phyloP scores from a whole-genome alignment of 202 grass and related monocot genomes.

The Musa balbisiana region DNA sequence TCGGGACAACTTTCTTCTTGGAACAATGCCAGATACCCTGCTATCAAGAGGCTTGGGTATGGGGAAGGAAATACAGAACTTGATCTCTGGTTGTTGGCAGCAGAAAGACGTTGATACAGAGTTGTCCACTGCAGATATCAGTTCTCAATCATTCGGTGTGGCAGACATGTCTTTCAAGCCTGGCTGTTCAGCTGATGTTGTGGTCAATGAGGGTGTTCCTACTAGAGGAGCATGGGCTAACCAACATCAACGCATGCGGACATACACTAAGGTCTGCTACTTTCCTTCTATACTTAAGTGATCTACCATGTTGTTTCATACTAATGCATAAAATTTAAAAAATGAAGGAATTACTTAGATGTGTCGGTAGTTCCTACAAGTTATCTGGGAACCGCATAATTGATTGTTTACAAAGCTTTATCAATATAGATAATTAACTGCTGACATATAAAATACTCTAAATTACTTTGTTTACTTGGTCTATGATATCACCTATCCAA shows the following conservation, averaged over 20 bases:
- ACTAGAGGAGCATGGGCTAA: constrained; percentile 72
- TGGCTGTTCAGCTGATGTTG: constrained; percentile 80
- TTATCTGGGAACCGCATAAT: too few relatives aligned
- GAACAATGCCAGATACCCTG: constrained; percentile 62
- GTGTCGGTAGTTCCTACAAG: too few relatives aligned
- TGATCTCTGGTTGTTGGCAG: constrained; percentile 57
- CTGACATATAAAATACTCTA: too few relatives aligned
- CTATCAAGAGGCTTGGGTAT: constrained; percentile 69
- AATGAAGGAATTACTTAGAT: too few relatives aligned
- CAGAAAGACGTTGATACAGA: constrained; percentile 80
- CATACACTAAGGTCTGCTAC: constrained; percentile 83
- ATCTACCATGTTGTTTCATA: not conserved
- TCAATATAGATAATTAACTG: too few relatives aligned
- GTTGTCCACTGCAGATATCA: constrained; percentile 91
- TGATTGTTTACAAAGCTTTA: too few relatives aligned
- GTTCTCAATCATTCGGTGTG: constrained; percentile 86
- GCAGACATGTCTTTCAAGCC: constrained; percentile 76
- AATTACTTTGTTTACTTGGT: too few relatives aligned
- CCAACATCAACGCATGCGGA: constrained; percentile 82
- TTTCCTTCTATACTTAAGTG: not conserved
- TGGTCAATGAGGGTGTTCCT: constrained; percentile 62
- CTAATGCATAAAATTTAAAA: not conserved
- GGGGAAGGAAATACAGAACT: constrained; percentile 65
- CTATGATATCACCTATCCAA: too few relatives aligned
- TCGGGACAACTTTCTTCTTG: constrained; percentile 63